phyloP scores from a whole-genome alignment of 306 rosid species.

The Quercus robur region DNA sequence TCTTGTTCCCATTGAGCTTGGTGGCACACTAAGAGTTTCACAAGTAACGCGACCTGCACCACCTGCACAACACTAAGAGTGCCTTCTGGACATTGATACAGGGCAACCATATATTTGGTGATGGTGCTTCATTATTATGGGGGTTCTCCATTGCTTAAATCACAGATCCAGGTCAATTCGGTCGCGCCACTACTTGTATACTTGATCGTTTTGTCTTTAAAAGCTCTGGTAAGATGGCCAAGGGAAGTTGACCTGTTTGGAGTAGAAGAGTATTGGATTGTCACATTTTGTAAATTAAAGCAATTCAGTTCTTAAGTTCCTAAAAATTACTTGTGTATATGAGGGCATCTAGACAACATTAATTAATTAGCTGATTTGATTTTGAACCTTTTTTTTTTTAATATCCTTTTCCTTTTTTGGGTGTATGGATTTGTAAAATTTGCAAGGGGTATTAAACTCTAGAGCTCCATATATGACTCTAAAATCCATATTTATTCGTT shows the following conservation, averaged over 20 bases:
- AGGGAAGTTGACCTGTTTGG: slow-evolving; percentile 3
- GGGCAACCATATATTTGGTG: neutral
- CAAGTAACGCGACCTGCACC: slow-evolving; percentile 31
- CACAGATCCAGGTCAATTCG: neutral
- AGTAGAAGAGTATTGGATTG: slow-evolving; percentile 10
- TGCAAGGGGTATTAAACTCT: neutral
- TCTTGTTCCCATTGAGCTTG: slow-evolving; percentile 77
- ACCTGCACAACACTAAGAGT: slow-evolving; percentile 1
- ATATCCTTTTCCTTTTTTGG: neutral
- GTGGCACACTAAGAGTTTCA: slow-evolving; percentile 73
- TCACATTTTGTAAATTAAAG: slow-evolving; percentile 36
- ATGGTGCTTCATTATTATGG: slow-evolving; percentile 6
- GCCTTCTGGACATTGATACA: slow-evolving; percentile 29
- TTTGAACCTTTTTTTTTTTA: neutral
- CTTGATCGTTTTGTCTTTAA: slow-evolving; percentile 5
- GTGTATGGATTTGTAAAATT: slow-evolving; percentile 9
- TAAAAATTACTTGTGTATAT: slow-evolving; percentile 30
- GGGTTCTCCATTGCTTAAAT: neutral
- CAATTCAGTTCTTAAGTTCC: neutral
- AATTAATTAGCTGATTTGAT: slow-evolving; percentile 9
- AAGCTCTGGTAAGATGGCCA: neutral
- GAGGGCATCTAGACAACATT: slow-evolving; percentile 19
- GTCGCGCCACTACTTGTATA: neutral
- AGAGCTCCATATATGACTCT: neutral
- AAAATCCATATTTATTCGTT: neutral